Base-by-base conservation (phyloP, 1,139 yeast species). In the Scheffersomyces illinoinensis region DNA sequence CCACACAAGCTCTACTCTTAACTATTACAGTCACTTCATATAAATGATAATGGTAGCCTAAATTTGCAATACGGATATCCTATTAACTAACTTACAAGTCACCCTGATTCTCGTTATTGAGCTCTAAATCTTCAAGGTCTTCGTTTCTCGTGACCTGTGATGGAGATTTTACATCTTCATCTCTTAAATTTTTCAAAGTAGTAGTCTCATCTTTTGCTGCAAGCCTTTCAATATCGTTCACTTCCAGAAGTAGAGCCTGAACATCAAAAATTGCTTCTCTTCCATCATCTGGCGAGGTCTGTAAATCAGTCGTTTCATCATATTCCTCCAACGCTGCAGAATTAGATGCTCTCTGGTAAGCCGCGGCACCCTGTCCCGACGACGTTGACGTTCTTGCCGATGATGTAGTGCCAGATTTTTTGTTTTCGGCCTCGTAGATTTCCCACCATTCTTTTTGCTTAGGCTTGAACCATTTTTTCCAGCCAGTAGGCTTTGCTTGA, bases 371-470 rank as follows among this genome's bases (percentile, higher is more conserved):
- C n/a, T 55, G 57, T 3, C 26, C 51, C 8, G 18, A 21, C 54
- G 63, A 50, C 54, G 58, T 26, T 59, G 12, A 26, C 18, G 47
- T 39, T 51, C 18, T 51, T 18, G 33, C 33, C 54, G 5, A 55
- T 6, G 21, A 19, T 14, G 50, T 43, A 12, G 19, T 53, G 6
- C 47, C 55, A 2, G 33, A n/a, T 21, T 49, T 26, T 18, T 49
- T 48, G 20, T 50, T 48, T 50, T 51, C 26, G 19, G 53, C 50
- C 43, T 81, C 83, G 63, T 88, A 87, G 69, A 87, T 85, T 57
- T 88, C 93, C 97, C 92, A 92, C 97, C 98, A 93, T 67, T 85
- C 91, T 73, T 85, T 90, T 77, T 87, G 87, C 71, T 90, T 89
- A 3, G 95, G 93, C 63, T 84, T 86, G 73, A 90, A 85, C 88